A percentile compares a stretch with the other conserved stretches of the same genome.
phyloP scores from a whole-genome alignment of 768 basidiomycete species.

The Leccinum imitatum region DNA sequence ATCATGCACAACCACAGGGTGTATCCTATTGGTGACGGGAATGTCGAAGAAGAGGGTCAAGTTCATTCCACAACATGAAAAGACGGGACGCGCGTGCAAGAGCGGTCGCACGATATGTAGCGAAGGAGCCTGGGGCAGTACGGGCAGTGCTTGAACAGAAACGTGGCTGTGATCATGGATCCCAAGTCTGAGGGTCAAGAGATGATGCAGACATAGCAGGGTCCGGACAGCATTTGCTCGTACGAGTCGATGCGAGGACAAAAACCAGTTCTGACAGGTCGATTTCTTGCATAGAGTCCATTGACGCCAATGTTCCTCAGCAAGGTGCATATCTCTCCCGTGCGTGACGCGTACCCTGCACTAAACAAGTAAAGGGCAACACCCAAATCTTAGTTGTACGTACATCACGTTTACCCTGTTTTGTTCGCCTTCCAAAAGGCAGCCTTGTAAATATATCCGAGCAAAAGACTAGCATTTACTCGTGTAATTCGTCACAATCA shows the following conservation, averaged over 20 bases:
- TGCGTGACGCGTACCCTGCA: background rate
- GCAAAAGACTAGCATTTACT: conserved; percentile 77
- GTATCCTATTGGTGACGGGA: background rate
- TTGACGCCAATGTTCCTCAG: background rate
- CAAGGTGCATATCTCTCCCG: background rate
- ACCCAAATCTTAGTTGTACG: background rate
- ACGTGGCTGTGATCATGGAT: background rate
- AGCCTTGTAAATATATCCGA: conserved; percentile 81
- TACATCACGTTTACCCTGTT: background rate
- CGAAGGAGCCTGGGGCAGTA: too few species aligned
- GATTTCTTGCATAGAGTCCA: background rate
- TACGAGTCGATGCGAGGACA: background rate
- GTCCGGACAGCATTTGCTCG: background rate
- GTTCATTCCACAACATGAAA: background rate
- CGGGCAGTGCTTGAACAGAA: background rate
- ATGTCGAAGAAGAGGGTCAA: background rate
- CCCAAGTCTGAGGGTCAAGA: too few species aligned
- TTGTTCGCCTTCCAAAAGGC: conserved; percentile 82
- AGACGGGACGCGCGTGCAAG: background rate
- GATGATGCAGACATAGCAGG: too few species aligned
- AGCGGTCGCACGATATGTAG: background rate
- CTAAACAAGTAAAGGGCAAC: background rate
- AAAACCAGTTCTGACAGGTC: background rate
- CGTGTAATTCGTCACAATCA: conserved; percentile 83
- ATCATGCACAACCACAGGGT: background rate